These are phyloP conservation scores for Castanopsis chinensis DNA, from an alignment of 306 rosid genomes.

Conservation along the genomic window DNA sequence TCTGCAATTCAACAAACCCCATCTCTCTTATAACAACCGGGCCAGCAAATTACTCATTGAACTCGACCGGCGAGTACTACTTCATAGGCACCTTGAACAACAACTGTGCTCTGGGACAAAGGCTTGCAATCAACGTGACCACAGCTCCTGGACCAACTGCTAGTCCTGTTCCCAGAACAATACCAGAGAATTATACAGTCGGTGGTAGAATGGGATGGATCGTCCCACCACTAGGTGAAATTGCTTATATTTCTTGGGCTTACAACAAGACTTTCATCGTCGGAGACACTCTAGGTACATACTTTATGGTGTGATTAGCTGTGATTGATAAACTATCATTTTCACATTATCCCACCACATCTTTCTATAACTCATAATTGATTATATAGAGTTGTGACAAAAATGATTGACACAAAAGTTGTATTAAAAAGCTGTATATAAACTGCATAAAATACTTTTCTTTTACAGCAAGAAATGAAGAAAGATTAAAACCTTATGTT, in stretches of 20 bases:
- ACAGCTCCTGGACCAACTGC: constrained; percentile 33
- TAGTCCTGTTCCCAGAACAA: constrained; percentile 25
- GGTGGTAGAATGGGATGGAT: constrained; percentile 51
- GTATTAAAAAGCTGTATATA: too few species aligned
- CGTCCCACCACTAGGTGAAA: constrained; percentile 35
- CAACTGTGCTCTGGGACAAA: constrained; percentile 42
- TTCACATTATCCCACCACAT: too few species aligned
- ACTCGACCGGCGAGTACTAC: constrained; percentile 37
- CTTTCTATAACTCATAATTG: too few species aligned
- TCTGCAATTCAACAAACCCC: constrained; percentile 48
- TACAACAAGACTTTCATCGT: constrained; percentile 30
- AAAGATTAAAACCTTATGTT: too few species aligned
- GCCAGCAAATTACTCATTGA: constrained; percentile 51
- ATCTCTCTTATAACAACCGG: constrained; percentile 29
- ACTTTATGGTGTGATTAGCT: background rate
- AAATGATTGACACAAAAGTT: too few species aligned
- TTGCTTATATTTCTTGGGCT: constrained; percentile 42
- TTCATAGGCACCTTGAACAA: constrained; percentile 48
- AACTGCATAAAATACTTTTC: background rate
- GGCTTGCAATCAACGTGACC: constrained; percentile 38
- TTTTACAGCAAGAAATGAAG: background rate
- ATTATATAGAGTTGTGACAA: too few species aligned
- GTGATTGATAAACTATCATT: too few species aligned
- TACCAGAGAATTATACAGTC: constrained; percentile 33
- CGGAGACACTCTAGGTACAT: constrained; percentile 52